phyloP scores from a whole-genome alignment of 2,329 filamentous ascomycete genomes.

The Apiospora koreana region DNA sequence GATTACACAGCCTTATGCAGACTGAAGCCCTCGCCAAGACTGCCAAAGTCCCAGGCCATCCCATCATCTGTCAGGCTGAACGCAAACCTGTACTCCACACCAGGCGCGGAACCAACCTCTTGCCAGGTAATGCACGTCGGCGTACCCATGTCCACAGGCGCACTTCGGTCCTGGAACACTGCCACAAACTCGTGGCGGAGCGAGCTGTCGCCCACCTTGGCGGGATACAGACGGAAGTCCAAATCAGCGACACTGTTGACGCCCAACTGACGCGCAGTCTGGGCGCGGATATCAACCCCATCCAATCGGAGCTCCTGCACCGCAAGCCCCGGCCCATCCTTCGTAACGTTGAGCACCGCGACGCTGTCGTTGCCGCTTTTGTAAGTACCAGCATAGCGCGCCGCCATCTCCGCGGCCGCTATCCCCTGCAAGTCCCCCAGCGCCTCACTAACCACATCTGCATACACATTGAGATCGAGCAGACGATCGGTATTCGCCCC shows the following conservation, averaged over 20 bases:
- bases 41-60: neutral
- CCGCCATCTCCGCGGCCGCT: constrained; percentile 19
- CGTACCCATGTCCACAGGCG: constrained; percentile 31
- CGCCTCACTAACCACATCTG: constrained; percentile 30
- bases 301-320: neutral
- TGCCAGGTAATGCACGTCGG: constrained; percentile 36
- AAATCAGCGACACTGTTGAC: neutral
- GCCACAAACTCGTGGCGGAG: constrained; percentile 29
- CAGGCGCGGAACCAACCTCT: neutral
- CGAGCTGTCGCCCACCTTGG: too few relatives aligned
- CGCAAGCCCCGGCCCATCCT: neutral
- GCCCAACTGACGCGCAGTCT: neutral
- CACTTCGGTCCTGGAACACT: constrained; percentile 32
- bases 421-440: constrained; percentile 19
- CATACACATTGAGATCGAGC: constrained; percentile 36
- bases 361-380: neutral
- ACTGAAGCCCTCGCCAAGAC: too few relatives aligned
- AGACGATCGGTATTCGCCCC: constrained; percentile 14
- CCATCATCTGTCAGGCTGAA: neutral
- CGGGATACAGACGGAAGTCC: neutral
- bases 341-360: neutral
- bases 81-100: neutral
- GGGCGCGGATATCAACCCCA: neutral
- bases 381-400: constrained; percentile 21
- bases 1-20: too few relatives aligned